phyloP scores from a whole-genome alignment of 345 rosid species.

The Anacardium occidentale region DNA sequence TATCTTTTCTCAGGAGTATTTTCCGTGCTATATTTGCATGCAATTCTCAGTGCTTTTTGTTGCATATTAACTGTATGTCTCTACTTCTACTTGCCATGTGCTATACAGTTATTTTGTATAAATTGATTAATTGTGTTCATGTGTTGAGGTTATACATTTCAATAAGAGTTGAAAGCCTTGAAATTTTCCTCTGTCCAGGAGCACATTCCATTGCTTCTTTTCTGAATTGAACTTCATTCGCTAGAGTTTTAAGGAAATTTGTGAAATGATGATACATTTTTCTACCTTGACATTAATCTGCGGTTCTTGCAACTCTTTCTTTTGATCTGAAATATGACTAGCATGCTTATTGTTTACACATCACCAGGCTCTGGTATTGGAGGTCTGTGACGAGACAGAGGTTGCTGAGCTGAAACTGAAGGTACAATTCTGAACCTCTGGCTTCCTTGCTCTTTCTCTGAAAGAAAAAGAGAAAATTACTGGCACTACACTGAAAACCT shows the following conservation, averaged over 20 bases:
- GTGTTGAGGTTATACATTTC: background rate
- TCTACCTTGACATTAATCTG: background rate
- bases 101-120: background rate
- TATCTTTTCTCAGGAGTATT: background rate
- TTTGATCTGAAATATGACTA: conserved; percentile 15
- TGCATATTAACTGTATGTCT: background rate
- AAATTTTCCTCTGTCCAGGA: background rate
- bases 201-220: background rate
- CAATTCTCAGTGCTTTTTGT: background rate
- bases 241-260: background rate
- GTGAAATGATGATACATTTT: too few species aligned
- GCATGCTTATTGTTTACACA: conserved; percentile 13
- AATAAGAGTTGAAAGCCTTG: background rate
- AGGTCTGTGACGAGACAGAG: conserved; percentile 95
- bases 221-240: background rate
- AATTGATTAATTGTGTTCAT: background rate
- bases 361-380: conserved; percentile 67
- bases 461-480: too few species aligned
- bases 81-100: background rate
- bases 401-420: conserved; percentile 85
- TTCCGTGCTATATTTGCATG: background rate
- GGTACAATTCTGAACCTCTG: conserved; percentile 42
- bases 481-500: background rate
- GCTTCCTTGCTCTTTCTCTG: conserved; percentile 2
- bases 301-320: background rate